phyloP scores from a whole-genome alignment of 345 rosid species.

The Heritiera fomes region DNA sequence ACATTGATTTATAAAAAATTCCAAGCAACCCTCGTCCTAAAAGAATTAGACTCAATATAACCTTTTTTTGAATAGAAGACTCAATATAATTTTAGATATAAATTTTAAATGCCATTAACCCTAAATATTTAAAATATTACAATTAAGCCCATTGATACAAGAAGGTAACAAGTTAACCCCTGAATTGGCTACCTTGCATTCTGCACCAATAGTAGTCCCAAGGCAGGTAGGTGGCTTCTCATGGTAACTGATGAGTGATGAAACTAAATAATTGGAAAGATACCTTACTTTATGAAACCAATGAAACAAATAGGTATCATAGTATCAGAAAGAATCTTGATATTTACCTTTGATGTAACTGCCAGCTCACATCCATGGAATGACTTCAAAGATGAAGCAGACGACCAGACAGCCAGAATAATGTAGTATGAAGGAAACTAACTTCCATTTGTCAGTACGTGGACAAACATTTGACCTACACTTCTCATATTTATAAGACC shows the following conservation, averaged over 20 bases:
- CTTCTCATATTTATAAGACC: slow-evolving; percentile 24
- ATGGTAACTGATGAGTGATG: not conserved
- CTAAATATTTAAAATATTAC: not conserved
- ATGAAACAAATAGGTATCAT: not conserved
- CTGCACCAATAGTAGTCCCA: not conserved
- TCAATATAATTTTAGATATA: not conserved
- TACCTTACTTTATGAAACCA: not conserved
- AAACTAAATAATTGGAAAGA: not conserved
- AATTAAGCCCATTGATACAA: not conserved
- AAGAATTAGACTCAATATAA: not conserved
- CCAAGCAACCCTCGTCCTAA: not conserved
- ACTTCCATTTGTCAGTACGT: slow-evolving; percentile 20
- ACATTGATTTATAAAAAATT: not conserved
- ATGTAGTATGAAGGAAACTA: slow-evolving; percentile 16
- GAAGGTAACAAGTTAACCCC: not conserved
- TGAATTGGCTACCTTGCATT: not conserved
- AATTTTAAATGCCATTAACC: not conserved
- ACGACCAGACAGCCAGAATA: slow-evolving; percentile 14
- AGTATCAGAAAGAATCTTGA: not conserved
- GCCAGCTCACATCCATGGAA: not conserved
- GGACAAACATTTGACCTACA: slow-evolving; percentile 11
- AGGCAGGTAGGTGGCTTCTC: not conserved
- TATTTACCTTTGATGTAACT: slow-evolving; percentile 16
- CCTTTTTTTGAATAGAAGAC: not conserved
- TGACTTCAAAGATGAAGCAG: slow-evolving; percentile 25